These are phyloP conservation scores for Dimargaris xerosporica DNA, from an alignment of 192 early-diverging fungal species.

Conservation along the genomic window DNA sequence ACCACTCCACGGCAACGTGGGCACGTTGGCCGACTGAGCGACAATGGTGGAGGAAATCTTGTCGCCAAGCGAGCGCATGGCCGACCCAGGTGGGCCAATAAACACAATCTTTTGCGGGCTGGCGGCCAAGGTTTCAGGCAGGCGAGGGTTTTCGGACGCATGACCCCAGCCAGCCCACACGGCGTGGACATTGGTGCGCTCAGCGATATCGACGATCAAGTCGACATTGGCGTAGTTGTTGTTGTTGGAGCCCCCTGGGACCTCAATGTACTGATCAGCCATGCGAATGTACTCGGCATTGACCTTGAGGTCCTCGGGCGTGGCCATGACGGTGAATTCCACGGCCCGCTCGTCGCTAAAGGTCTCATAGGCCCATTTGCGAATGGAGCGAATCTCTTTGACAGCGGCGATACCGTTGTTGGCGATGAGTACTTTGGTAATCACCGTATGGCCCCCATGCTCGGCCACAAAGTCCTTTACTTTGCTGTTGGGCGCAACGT, in stretches of 20 bases:
- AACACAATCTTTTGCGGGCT: conserved; percentile 76
- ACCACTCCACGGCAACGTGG: conserved; percentile 93
- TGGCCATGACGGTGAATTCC: conserved; percentile 95
- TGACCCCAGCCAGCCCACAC: conserved; percentile 99
- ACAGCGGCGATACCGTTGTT: conserved; percentile 99
- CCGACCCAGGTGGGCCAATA: conserved; percentile 89
- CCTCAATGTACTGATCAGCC: conserved; percentile 98
- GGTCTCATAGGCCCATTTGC: conserved; percentile 96
- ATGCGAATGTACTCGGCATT: conserved; percentile 99
- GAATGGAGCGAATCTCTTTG: conserved; percentile 94
- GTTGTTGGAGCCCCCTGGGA: conserved; percentile 94
- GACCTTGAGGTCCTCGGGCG: conserved; percentile 89
- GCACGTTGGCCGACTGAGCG: conserved; percentile 90
- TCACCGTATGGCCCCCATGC: conserved; percentile 73
- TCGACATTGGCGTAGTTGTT: conserved; percentile 99
- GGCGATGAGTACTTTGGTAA: conserved; percentile 91
- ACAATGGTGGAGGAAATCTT: conserved; percentile 99
- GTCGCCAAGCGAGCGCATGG: conserved; percentile 98
- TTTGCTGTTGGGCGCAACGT: conserved; percentile 44
- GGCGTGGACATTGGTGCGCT: conserved; percentile 86
- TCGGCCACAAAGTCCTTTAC: conserved; percentile 56
- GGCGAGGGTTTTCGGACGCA: conserved; percentile 92
- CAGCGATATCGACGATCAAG: conserved; percentile 95
- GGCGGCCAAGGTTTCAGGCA: conserved; percentile 79
- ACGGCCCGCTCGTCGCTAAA: conserved; percentile 95